Evolutionary conservation across 1,139 yeast species (phyloP).

Genomic region (Suhomyces coccinellae): DNA sequence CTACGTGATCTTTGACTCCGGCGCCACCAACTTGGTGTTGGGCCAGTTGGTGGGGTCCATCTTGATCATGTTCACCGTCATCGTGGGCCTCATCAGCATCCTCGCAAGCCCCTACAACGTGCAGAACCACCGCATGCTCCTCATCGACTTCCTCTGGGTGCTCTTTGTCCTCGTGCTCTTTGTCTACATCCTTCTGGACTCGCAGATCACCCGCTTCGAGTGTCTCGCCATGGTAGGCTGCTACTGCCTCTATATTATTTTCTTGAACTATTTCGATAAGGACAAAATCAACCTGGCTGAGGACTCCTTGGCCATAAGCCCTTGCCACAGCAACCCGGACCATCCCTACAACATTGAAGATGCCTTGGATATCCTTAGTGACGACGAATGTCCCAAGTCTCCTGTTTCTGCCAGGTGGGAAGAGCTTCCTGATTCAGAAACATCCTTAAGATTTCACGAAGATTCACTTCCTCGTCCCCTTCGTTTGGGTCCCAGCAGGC

Average conservation of each 20-base stretch:
- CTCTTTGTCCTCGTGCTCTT: slow-evolving; percentile 38
- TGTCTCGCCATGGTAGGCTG: slow-evolving; percentile 44
- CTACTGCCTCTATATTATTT: slow-evolving; percentile 38
- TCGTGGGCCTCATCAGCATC: slow-evolving; percentile 37
- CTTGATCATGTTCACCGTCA: slow-evolving; percentile 37
- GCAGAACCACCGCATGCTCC: slow-evolving; percentile 21
- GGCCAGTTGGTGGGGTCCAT: slow-evolving; percentile 46
- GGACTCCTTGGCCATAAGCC: slow-evolving; percentile 6
- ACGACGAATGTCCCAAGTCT: slow-evolving; percentile 20
- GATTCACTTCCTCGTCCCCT: slow-evolving; percentile 2
- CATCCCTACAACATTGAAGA: slow-evolving; percentile 28
- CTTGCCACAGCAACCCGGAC: slow-evolving; percentile 9
- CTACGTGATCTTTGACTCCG: slow-evolving; percentile 31
- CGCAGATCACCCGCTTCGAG: slow-evolving; percentile 47
- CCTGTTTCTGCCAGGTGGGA: slow-evolving; percentile 8
- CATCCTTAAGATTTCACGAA: background rate
- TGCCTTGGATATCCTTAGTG: slow-evolving; percentile 26
- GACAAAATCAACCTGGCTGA: slow-evolving; percentile 8
- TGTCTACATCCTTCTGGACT: slow-evolving; percentile 50
- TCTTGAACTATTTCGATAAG: slow-evolving; percentile 13
- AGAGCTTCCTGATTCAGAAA: background rate
- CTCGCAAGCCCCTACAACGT: slow-evolving; percentile 28
- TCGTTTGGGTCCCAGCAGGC: background rate
- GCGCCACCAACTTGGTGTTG: slow-evolving; percentile 37
- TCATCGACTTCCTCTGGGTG: slow-evolving; percentile 37